Evolutionary conservation across 148 eudicot genomes (phyloP), one percentile per base, ranked within the genome.

Genomic region (Camellia lanceoleosa): DNA sequence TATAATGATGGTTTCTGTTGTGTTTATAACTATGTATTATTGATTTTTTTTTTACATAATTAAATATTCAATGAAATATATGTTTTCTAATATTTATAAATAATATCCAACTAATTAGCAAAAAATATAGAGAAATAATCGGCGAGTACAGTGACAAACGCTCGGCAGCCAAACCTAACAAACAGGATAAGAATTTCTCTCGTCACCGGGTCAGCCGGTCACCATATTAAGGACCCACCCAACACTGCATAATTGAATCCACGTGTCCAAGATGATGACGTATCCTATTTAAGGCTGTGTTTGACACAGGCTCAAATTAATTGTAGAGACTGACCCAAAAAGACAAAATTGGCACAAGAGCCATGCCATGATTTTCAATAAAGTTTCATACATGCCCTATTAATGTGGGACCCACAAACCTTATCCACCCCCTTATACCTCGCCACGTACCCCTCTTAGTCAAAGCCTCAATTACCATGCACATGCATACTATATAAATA

Each of bases 211-310:
- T 71, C 4, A 41, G 11, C 75, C 30, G 14, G 38, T 49, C 11
- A n/a, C 16, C 23, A 15, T 2, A 18, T 1, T 68, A 30, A 30
- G 75, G 79, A 66, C 75, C 73, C 76, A 47, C 74, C 14, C 15
- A 30, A 1, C 38, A 30, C 15, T 71, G 71, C 19, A 69, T 79
- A 12, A 77, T 82, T 58, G 51, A 15, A 55, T 71, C 77, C 91
- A 89, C 88, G 91, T 89, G 88, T 81, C 86, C 1, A 59, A 5
- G 20, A 18, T 66, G 77, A 11, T 81, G 82, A 72, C 72, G 74
- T 23, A 46, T 76, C 54, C 60, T 71, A 15, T 65, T 67, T 44
- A 52, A 49, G 63, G 65, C 78, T 38, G 10, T 61, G 67, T 74
- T 80, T 80, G 82, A 78, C 80, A 46, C 60, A 4, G 67, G 41